Conservation (phyloP, 2,329 filamentous ascomycete species). For the Esteya vermicola region DNA sequence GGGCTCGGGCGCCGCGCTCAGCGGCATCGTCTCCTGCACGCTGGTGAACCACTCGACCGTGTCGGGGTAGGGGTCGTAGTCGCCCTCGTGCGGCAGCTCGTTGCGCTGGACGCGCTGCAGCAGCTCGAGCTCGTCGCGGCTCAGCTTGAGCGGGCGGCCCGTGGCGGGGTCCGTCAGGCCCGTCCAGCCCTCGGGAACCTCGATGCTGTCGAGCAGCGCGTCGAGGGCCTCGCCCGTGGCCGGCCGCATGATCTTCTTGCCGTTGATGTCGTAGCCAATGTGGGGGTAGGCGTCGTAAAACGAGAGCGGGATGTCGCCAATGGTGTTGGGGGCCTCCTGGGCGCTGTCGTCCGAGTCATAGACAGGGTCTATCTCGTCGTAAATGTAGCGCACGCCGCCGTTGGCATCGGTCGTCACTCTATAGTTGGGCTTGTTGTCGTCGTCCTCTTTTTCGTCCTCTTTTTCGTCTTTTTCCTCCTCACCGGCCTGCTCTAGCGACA, state of each 20-base stretch:
- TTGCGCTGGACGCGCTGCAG: slow-evolving; percentile 80
- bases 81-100: slow-evolving; percentile 73
- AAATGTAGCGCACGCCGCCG: slow-evolving; percentile 79
- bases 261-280: slow-evolving; percentile 97
- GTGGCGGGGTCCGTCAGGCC: slow-evolving; percentile 88
- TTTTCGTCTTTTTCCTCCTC: slow-evolving; percentile 17
- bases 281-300: slow-evolving; percentile 98
- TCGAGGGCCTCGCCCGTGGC: slow-evolving; percentile 89
- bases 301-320: slow-evolving; percentile 82
- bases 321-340: slow-evolving; percentile 69
- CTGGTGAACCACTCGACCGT: slow-evolving; percentile 91
- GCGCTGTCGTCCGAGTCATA: slow-evolving; percentile 93
- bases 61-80: slow-evolving; percentile 85
- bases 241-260: slow-evolving; percentile 92
- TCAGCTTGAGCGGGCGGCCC: slow-evolving; percentile 81
- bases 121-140: slow-evolving; percentile 75
- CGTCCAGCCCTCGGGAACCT: slow-evolving; percentile 94
- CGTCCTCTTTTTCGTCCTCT: slow-evolving; percentile 20
- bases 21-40: slow-evolving; percentile 81
- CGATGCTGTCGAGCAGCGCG: slow-evolving; percentile 87
- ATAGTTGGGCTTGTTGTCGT: slow-evolving; percentile 31
- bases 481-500: slow-evolving; percentile 16
- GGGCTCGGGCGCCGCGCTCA: slow-evolving; percentile 88
- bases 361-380: slow-evolving; percentile 82
- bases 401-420: slow-evolving; percentile 66